Conservation (phyloP, 768 basidiomycete genomes). For the Lactarius deliciosus region DNA sequence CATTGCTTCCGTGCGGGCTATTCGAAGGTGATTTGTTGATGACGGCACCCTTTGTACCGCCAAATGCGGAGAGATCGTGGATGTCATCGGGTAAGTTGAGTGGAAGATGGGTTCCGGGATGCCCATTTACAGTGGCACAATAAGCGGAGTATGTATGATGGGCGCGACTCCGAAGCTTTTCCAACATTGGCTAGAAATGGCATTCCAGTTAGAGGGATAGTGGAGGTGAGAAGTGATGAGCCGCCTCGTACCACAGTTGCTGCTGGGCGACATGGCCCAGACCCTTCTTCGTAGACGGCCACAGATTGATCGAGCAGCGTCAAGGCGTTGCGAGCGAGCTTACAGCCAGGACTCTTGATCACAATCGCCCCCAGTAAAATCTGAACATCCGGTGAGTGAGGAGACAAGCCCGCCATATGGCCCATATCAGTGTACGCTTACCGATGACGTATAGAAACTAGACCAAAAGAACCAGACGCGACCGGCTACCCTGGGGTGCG, state of each 20-base stretch:
- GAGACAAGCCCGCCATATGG: not conserved
- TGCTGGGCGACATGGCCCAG: constrained; percentile 39
- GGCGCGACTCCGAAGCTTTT: constrained; percentile 41
- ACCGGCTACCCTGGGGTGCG: constrained; percentile 39
- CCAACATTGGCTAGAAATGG: constrained; percentile 38
- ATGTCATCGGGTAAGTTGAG: constrained; percentile 10
- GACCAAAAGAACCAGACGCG: constrained; percentile 55
- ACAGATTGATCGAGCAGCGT: constrained; percentile 41
- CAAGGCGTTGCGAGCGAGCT: constrained; percentile 42
- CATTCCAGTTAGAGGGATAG: constrained; percentile 6
- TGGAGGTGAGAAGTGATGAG: not conserved
- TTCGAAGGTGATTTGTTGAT: constrained; percentile 23
- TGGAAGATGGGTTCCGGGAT: not conserved
- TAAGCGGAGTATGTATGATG: constrained; percentile 35
- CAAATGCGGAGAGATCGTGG: constrained; percentile 26
- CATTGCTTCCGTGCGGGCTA: constrained; percentile 15
- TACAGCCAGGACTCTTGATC: constrained; percentile 46
- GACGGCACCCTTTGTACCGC: constrained; percentile 23
- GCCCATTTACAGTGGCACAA: constrained; percentile 2
- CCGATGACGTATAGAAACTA: constrained; percentile 48
- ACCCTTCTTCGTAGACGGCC: constrained; percentile 46
- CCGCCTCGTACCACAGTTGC: constrained; percentile 10
- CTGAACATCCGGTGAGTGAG: constrained; percentile 32
- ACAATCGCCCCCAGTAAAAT: constrained; percentile 49
- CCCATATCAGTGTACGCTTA: constrained; percentile 32